Percentiles rank a stretch among this genome's conserved stretches.
These are phyloP conservation scores for Rhizopogon roseolus DNA, from an alignment of 768 basidiomycete genomes.

Conservation along the genomic window DNA sequence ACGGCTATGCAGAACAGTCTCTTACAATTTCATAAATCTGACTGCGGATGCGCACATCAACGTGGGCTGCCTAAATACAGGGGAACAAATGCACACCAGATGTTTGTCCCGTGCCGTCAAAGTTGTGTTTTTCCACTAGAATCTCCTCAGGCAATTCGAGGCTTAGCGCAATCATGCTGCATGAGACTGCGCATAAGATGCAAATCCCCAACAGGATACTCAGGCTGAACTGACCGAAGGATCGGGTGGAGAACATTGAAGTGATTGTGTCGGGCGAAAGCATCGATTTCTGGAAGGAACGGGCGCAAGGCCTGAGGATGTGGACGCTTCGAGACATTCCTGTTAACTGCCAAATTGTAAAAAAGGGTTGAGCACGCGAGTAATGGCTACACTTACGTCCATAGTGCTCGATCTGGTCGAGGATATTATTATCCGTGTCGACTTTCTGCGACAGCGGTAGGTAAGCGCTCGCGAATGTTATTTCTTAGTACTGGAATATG, in stretches of 20 bases:
- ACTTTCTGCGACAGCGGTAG: slow-evolving; percentile 28
- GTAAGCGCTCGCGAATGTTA: slow-evolving; percentile 4
- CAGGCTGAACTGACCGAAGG: slow-evolving; percentile 22
- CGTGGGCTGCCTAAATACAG: neutral
- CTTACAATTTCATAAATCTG: slow-evolving; percentile 47
- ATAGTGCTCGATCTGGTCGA: slow-evolving; percentile 40
- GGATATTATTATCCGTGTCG: slow-evolving; percentile 28
- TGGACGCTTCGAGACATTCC: slow-evolving; percentile 25
- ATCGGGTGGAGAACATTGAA: slow-evolving; percentile 32
- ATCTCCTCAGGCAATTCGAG: slow-evolving; percentile 43
- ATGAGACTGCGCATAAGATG: neutral
- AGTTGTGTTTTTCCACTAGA: slow-evolving; percentile 35
- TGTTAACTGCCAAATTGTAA: slow-evolving; percentile 23
- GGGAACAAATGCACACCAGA: slow-evolving; percentile 22
- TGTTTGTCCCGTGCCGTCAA: slow-evolving; percentile 31
- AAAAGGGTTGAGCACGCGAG: neutral
- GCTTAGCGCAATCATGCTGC: slow-evolving; percentile 37
- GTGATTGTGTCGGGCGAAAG: slow-evolving; percentile 33
- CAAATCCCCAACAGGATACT: neutral
- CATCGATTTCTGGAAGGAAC: slow-evolving; percentile 30
- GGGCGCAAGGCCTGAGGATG: slow-evolving; percentile 35
- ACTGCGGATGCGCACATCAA: slow-evolving; percentile 19
- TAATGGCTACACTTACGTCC: slow-evolving; percentile 24
- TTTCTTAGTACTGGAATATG: neutral
- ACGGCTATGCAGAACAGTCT: slow-evolving; percentile 8